A percentile compares a stretch with the other conserved stretches of the same genome.
Conservation (phyloP, 2,329 filamentous ascomycete genomes). For the Colletotrichum trifolii region DNA sequence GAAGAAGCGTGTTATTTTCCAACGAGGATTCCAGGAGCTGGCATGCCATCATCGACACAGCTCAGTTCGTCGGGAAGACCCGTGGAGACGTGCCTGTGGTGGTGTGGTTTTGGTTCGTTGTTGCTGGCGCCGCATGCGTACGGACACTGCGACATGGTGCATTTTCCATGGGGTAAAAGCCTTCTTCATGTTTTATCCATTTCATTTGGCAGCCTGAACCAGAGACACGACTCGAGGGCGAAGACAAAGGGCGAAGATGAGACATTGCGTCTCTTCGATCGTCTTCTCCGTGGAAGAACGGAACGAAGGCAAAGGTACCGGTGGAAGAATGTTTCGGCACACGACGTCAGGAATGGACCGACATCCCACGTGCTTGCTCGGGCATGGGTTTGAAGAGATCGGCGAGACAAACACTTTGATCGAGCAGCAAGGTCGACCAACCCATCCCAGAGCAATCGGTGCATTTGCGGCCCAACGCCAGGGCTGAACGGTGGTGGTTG, state of each 20-base stretch:
- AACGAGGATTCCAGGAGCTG: slow-evolving; percentile 1
- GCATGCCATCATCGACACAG: no score
- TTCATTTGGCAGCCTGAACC: no score
- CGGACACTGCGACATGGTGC: neutral
- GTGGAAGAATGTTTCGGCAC: slow-evolving; percentile 1
- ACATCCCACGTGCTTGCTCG: slow-evolving; percentile 16
- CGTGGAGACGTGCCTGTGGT: no score
- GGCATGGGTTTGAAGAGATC: neutral
- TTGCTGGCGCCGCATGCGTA: slow-evolving; percentile 25
- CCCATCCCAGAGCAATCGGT: neutral
- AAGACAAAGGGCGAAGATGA: no score
- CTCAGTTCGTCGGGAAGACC: no score
- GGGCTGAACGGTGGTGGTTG: neutral
- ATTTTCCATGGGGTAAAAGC: no score
- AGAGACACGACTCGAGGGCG: no score
- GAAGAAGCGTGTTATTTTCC: neutral
- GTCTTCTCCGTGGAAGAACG: no score
- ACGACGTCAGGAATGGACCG: neutral
- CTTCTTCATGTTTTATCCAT: no score
- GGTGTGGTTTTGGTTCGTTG: neutral
- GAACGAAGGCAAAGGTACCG: no score
- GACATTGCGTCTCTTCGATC: no score
- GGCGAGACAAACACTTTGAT: slow-evolving; percentile 8
- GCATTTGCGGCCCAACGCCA: slow-evolving; percentile 11
- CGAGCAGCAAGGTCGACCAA: neutral